Percentiles rank a stretch among this genome's conserved stretches.
phyloP scores from a whole-genome alignment of 2,329 filamentous ascomycete species.

The Pseudocercospora crystallina region DNA sequence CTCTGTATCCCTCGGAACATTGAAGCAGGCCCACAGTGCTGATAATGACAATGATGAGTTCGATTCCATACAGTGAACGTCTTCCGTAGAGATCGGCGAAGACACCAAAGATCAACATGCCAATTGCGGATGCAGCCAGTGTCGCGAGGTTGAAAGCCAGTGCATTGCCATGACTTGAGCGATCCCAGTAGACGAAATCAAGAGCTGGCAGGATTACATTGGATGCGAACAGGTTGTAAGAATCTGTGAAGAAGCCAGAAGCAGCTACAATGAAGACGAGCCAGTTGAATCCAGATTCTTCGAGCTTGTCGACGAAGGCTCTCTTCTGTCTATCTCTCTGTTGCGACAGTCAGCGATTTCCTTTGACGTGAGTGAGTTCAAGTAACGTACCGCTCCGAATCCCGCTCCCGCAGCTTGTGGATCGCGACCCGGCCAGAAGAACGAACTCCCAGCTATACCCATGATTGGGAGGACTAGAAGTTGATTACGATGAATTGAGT shows the following conservation, averaged over 20 bases:
- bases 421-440: conserved; percentile 15
- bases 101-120: conserved; percentile 40
- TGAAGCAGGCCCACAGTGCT: conserved; percentile 41
- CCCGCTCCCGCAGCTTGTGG: conserved; percentile 12
- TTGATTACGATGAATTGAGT: no score
- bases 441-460: conserved; percentile 4
- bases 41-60: conserved; percentile 43
- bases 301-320: conserved; percentile 13
- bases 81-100: conserved; percentile 40
- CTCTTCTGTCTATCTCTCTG: neutral
- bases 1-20: conserved; percentile 32
- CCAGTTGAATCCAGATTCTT: conserved; percentile 24
- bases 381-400: neutral
- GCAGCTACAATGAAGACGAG: conserved; percentile 40
- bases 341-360: neutral
- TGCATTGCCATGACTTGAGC: conserved; percentile 25
- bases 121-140: conserved; percentile 40
- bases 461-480: neutral
- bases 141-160: conserved; percentile 41
- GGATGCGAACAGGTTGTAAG: conserved; percentile 41
- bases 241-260: conserved; percentile 42
- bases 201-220: conserved; percentile 43
- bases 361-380: neutral
- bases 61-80: conserved; percentile 42
- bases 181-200: conserved; percentile 40